Conservation (phyloP, 208 protist genomes). For the Acanthamoeba sp. region DNA sequence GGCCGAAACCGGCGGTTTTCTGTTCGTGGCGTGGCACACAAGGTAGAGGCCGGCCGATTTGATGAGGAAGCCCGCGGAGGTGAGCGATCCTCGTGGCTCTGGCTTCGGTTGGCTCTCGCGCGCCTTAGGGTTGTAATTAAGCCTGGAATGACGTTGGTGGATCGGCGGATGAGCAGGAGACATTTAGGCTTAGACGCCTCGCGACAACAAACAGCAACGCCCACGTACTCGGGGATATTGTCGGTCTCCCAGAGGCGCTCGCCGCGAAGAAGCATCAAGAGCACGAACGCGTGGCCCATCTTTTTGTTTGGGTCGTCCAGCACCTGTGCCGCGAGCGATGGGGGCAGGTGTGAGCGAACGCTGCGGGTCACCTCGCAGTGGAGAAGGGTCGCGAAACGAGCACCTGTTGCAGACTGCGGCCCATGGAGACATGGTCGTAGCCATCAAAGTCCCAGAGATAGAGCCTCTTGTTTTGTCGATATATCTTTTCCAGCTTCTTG, state of each 20-base stretch:
- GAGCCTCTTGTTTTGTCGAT: conserved; percentile 8
- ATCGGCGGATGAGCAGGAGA: too few relatives aligned
- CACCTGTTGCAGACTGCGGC: conserved; percentile 20
- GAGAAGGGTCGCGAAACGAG: not conserved
- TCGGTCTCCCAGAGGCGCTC: conserved; percentile 53
- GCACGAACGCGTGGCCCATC: conserved; percentile 76
- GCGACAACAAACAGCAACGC: too few relatives aligned
- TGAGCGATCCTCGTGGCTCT: not conserved
- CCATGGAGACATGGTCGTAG: conserved; percentile 71
- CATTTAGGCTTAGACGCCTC: not conserved
- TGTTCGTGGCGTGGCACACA: conserved; percentile 20
- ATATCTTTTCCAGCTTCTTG: conserved; percentile 55
- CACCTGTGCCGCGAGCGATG: too few relatives aligned
- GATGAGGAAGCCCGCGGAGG: not conserved
- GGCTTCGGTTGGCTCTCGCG: not conserved
- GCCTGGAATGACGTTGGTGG: too few relatives aligned
- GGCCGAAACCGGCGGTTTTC: not conserved
- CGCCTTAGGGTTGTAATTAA: not conserved
- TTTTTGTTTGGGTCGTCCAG: conserved; percentile 70
- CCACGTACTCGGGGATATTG: conserved; percentile 38
- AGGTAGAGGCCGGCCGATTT: conserved; percentile 5
- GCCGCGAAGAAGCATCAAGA: conserved; percentile 62
- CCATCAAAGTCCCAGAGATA: conserved; percentile 76
- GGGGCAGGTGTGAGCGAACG: not conserved
- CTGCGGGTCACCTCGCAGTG: not conserved